Evolutionary conservation across 352 stramenopile genomes (phyloP).

Genomic region (Phytophthora nicotianae): DNA sequence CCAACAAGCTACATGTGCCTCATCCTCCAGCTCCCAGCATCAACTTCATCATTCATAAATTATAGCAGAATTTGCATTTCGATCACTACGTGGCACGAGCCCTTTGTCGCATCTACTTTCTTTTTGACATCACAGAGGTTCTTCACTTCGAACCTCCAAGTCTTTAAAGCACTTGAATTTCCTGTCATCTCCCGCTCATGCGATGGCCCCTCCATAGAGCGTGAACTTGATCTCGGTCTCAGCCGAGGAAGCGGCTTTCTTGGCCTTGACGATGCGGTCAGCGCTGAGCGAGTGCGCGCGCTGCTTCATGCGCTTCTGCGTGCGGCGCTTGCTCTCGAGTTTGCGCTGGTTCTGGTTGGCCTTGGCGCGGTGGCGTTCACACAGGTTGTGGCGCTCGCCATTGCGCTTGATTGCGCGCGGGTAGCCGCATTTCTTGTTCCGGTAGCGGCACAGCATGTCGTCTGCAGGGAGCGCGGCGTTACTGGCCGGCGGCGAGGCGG

Average conservation of each 20-base stretch:
- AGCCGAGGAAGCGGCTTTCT: constrained; percentile 15
- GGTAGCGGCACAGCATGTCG: constrained; percentile 60
- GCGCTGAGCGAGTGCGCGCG: constrained; percentile 13
- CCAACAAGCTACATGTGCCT: too few species aligned
- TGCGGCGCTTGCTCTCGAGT: constrained; percentile 80
- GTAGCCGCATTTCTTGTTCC: constrained; percentile 67
- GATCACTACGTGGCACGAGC: constrained; percentile 1
- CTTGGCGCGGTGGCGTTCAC: constrained; percentile 64
- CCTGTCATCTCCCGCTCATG: constrained; percentile 8
- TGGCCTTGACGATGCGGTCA: constrained; percentile 25
- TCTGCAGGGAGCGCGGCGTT: constrained; percentile 3
- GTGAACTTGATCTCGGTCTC: constrained; percentile 25
- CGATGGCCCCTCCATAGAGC: constrained; percentile 21
- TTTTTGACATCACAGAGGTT: constrained; percentile 6
- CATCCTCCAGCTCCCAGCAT: too few species aligned
- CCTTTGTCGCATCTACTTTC: background rate
- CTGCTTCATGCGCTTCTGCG: constrained; percentile 51
- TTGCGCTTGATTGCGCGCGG: constrained; percentile 71
- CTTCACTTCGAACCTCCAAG: constrained; percentile 13
- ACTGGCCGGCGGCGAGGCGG: background rate
- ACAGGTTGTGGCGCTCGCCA: constrained; percentile 68
- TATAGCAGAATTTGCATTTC: constrained; percentile 33
- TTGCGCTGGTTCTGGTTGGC: constrained; percentile 87
- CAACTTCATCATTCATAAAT: constrained; percentile 27
- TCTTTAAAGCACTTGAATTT: background rate